Base-by-base conservation (phyloP, 2,329 filamentous ascomycete genomes). In the Penicillium crustosum region DNA sequence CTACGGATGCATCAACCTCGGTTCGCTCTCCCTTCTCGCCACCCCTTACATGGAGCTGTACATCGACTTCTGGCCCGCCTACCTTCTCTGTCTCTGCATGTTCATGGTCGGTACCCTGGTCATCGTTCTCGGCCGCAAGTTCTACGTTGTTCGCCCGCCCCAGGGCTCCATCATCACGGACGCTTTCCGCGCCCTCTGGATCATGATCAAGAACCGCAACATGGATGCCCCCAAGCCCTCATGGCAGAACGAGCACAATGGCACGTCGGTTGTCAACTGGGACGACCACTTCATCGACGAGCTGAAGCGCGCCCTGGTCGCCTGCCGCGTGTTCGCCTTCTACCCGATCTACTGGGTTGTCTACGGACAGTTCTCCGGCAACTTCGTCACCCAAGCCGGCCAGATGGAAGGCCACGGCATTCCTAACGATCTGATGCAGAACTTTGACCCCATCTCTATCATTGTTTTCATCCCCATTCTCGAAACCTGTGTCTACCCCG, bases 381-480 rank as follows among this genome's bases (percentile, higher is more conserved):
- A 88, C 76, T 82, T 88, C 63, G 83, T 86, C 64, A 86, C 86
- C 13, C 88, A 91, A 73, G 82, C 82, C 52, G 77, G 75, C n/a
- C 79, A 79, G 60, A 84, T 85, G 88, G 67, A 82, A 53, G 83
- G 87, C 3, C 80, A 88, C 68, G 88, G 89, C 33, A 82, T 90
- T 3, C 90, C 89, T 67, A 93, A 93, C 78, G 89, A 93, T 70
- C 77, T 92, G 57, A 83, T 93, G 67, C 83, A 86, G 71, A 91
- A 91, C 75, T 79, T 93, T 41, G 87, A 92, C 73, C 88, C 89
- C 6, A 84, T 93, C 62, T 84, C 88, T 27, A 84, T 92, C 61
- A 83, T 93, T 66, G 85, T 93, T 68, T 83, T 92, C 74, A 88
- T 91, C 49, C 89, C 89, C 3, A 76, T 92, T 61, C 82, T 86